Conservation (phyloP, 495 filamentous ascomycete species). For the Penicillium turbatum region DNA sequence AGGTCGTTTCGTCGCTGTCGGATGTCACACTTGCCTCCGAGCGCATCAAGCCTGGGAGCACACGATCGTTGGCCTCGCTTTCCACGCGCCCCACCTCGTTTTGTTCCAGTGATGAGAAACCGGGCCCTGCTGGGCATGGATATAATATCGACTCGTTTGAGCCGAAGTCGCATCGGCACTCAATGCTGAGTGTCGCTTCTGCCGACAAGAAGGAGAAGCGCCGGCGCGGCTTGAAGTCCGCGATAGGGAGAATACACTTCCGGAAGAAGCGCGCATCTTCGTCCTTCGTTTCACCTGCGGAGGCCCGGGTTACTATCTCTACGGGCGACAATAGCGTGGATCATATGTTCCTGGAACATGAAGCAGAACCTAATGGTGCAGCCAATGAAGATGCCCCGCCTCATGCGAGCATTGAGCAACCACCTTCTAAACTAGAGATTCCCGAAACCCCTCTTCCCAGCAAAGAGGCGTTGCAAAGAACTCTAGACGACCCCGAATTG, state of each 20-base stretch:
- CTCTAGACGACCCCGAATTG: slow-evolving; percentile 45
- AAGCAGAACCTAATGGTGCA: slow-evolving; percentile 3
- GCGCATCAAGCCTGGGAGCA: slow-evolving; percentile 32
- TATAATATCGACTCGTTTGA: slow-evolving; percentile 11
- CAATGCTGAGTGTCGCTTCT: slow-evolving; percentile 32
- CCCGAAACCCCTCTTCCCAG: slow-evolving; percentile 41
- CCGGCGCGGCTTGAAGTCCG: slow-evolving; percentile 34
- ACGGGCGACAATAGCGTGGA: slow-evolving; percentile 27
- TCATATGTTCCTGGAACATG: slow-evolving; percentile 29
- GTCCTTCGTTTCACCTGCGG: slow-evolving; percentile 25
- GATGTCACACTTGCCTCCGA: slow-evolving; percentile 38
- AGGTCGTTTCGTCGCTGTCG: slow-evolving; percentile 34
- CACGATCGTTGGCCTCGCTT: slow-evolving; percentile 39
- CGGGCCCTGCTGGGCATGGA: slow-evolving; percentile 12
- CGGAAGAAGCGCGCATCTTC: slow-evolving; percentile 37
- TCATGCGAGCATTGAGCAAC: slow-evolving; percentile 9
- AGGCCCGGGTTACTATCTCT: slow-evolving; percentile 28
- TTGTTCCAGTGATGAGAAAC: slow-evolving; percentile 37
- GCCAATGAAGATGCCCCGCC: background rate
- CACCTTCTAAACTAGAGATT: slow-evolving; percentile 34
- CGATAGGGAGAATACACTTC: slow-evolving; percentile 40
- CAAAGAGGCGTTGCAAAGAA: slow-evolving; percentile 39
- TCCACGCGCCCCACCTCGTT: slow-evolving; percentile 44
- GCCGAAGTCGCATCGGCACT: slow-evolving; percentile 21
- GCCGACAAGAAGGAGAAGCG: slow-evolving; percentile 33